Conservation (phyloP, 352 stramenopile genomes). For the Salisapilia sapeloensis region DNA sequence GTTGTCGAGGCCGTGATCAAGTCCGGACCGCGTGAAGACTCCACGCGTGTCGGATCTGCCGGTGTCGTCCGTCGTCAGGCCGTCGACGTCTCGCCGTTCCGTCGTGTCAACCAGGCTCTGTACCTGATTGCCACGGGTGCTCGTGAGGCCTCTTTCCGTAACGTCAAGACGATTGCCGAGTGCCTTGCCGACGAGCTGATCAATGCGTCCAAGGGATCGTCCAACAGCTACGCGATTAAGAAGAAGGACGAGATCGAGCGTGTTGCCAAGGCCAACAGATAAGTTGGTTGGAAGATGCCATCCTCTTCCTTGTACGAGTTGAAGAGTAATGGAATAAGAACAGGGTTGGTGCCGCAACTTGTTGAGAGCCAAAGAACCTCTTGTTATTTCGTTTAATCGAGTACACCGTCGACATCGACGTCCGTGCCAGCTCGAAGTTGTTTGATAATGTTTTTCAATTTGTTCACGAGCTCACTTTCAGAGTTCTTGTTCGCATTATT, state of each 20-base stretch:
- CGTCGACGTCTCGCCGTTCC: conserved; percentile 99
- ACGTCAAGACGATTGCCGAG: conserved; percentile 99
- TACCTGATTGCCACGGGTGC: conserved; percentile 97
- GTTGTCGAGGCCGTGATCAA: conserved; percentile 85
- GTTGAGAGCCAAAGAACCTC: conserved; percentile 45
- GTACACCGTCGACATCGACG: conserved; percentile 43
- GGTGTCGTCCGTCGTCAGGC: conserved; percentile 99
- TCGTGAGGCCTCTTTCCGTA: conserved; percentile 97
- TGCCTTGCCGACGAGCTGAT: conserved; percentile 99
- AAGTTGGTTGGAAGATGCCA: conserved; percentile 28
- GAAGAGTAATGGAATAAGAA: conserved; percentile 7
- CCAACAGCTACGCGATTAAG: conserved; percentile 99
- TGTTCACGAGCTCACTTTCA: conserved; percentile 68
- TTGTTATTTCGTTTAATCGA: conserved; percentile 16
- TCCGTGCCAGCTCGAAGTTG: conserved; percentile 47
- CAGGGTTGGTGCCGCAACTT: conserved; percentile 58
- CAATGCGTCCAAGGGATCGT: conserved; percentile 98
- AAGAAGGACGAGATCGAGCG: conserved; percentile 99
- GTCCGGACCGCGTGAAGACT: conserved; percentile 97
- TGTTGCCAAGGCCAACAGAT: conserved; percentile 99
- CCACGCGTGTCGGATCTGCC: conserved; percentile 96
- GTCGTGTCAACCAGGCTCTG: conserved; percentile 97
- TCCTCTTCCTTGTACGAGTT: conserved; percentile 4
- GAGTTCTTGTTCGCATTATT: conserved; percentile 79
- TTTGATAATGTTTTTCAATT: conserved; percentile 72